Percentiles rank a stretch among this genome's conserved stretches.
These are phyloP conservation scores for Paraurostyla sp. DNA, from an alignment of 73 alveolate genomes.

Conservation along the genomic window DNA sequence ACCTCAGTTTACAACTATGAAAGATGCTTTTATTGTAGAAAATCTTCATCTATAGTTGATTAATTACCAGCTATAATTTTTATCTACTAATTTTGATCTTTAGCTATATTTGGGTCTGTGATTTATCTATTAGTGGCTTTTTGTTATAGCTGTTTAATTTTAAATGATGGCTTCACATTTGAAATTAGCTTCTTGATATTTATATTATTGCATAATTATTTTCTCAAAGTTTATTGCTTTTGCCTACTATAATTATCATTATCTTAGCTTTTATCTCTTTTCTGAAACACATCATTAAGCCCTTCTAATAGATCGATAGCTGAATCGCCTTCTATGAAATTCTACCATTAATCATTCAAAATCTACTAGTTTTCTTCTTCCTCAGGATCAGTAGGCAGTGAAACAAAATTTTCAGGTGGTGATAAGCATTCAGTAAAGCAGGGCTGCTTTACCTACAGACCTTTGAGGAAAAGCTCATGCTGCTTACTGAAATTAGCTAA, in stretches of 20 bases:
- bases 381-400: neutral
- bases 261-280: neutral
- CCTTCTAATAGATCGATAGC: neutral
- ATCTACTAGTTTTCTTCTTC: neutral
- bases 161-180: neutral
- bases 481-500: neutral
- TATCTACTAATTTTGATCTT: neutral
- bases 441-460: neutral
- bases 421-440: neutral
- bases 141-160: neutral
- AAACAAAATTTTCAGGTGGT: neutral
- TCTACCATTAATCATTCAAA: neutral
- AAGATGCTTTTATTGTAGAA: no score
- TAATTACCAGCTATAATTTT: neutral
- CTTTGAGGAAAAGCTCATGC: neutral
- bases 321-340: conserved; percentile 28
- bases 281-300: neutral
- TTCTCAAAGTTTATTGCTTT: neutral
- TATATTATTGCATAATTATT: neutral
- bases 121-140: neutral
- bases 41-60: neutral
- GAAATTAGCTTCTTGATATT: neutral
- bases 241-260: neutral
- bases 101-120: neutral
- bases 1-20: no score